These are phyloP conservation scores for Clonostachys sp. DNA, from an alignment of 2,329 filamentous ascomycete genomes.

Conservation along the genomic window DNA sequence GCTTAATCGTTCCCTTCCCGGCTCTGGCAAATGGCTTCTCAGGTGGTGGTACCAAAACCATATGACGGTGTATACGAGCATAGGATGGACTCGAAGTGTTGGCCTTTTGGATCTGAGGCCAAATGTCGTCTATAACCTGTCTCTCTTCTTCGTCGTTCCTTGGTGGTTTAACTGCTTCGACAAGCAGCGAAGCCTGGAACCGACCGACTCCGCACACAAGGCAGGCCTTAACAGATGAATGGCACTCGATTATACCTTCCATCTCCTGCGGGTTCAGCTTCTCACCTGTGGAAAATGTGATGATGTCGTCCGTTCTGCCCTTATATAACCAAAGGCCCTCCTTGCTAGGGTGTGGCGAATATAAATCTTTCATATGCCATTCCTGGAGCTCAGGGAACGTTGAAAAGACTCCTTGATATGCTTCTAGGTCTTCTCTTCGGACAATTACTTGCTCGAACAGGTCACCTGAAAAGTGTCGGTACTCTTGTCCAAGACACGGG, in stretches of 20 bases:
- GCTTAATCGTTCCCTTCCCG: slow-evolving; percentile 40
- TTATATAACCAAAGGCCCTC: slow-evolving; percentile 24
- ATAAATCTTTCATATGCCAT: slow-evolving; percentile 39
- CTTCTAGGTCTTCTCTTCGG: slow-evolving; percentile 11
- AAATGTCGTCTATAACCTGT: slow-evolving; percentile 33
- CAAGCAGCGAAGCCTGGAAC: slow-evolving; percentile 14
- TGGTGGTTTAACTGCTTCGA: slow-evolving; percentile 33
- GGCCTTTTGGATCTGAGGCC: slow-evolving; percentile 33
- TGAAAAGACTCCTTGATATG: slow-evolving; percentile 28
- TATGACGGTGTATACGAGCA: slow-evolving; percentile 34
- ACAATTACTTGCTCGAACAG: slow-evolving; percentile 25
- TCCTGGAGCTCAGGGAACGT: slow-evolving; percentile 32
- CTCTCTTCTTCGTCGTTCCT: slow-evolving; percentile 9
- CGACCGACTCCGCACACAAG: slow-evolving; percentile 24
- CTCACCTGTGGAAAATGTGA: slow-evolving; percentile 32
- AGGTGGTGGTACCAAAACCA: slow-evolving; percentile 29
- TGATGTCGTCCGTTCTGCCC: slow-evolving; percentile 30
- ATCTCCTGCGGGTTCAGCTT: slow-evolving; percentile 34
- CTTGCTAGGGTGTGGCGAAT: slow-evolving; percentile 24
- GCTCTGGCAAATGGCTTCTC: slow-evolving; percentile 36
- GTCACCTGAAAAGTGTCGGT: slow-evolving; percentile 8
- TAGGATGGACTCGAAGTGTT: slow-evolving; percentile 39
- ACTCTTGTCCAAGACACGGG: slow-evolving; percentile 10
- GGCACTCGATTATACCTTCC: slow-evolving; percentile 20
- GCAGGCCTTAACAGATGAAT: slow-evolving; percentile 18